These are phyloP conservation scores for Barnettozyma sucrosica DNA, from an alignment of 805 yeast species.

Conservation along the genomic window DNA sequence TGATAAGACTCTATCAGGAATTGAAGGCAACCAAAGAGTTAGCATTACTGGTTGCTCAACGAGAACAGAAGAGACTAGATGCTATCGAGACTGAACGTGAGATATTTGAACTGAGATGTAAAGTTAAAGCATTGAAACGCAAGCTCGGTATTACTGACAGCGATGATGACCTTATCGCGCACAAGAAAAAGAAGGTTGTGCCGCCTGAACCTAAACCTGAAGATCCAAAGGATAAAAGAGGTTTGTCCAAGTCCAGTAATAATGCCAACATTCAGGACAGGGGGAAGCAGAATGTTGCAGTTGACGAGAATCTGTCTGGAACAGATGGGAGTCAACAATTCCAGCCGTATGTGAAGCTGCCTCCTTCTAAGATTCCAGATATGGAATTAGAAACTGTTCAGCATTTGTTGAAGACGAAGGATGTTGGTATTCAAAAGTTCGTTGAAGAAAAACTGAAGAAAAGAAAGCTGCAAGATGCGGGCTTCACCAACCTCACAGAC, in stretches of 20 bases:
- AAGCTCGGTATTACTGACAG: slow-evolving; percentile 72
- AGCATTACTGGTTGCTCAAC: slow-evolving; percentile 60
- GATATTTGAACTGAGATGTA: slow-evolving; percentile 67
- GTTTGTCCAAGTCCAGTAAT: slow-evolving; percentile 14
- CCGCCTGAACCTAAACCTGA: slow-evolving; percentile 14
- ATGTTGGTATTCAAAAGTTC: slow-evolving; percentile 72
- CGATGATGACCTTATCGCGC: slow-evolving; percentile 76
- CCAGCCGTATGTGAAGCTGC: slow-evolving; percentile 81
- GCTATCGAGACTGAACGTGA: slow-evolving; percentile 55
- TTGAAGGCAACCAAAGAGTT: slow-evolving; percentile 70
- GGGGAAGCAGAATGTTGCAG: slow-evolving; percentile 7
- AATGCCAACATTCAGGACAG: slow-evolving; percentile 17
- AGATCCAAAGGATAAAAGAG: slow-evolving; percentile 17
- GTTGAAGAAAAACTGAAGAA: slow-evolving; percentile 79
- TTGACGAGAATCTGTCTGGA: slow-evolving; percentile 17
- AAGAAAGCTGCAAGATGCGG: slow-evolving; percentile 55
- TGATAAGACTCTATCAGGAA: slow-evolving; percentile 68
- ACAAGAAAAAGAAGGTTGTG: slow-evolving; percentile 54
- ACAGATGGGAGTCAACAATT: slow-evolving; percentile 25
- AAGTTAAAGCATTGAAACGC: slow-evolving; percentile 70
- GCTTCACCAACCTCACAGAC: slow-evolving; percentile 81
- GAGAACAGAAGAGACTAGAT: slow-evolving; percentile 63
- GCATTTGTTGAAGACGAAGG: slow-evolving; percentile 65
- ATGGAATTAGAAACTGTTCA: slow-evolving; percentile 82
- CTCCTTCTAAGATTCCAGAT: slow-evolving; percentile 90